phyloP scores from a whole-genome alignment of 208 protist species.

The Leptomonas pyrrhocoris region DNA sequence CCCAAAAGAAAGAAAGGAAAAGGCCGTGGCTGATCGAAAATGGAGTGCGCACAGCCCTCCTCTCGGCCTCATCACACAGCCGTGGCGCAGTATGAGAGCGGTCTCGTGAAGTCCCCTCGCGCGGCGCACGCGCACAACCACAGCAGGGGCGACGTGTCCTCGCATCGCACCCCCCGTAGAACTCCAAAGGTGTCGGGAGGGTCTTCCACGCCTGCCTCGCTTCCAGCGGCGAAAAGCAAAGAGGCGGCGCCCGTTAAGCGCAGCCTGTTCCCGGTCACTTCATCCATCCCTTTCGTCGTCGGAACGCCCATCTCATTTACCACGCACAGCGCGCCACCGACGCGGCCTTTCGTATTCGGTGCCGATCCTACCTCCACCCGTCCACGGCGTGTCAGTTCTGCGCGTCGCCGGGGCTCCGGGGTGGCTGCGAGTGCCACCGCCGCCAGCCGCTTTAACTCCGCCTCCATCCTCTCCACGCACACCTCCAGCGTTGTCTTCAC shows the following conservation, averaged over 20 bases:
- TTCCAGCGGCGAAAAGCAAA: no score
- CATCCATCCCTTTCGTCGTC: not conserved
- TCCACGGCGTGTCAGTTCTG: not conserved
- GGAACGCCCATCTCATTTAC: not conserved
- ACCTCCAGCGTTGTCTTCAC: slow-evolving; percentile 7
- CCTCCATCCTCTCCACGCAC: not conserved
- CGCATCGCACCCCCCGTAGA: not conserved
- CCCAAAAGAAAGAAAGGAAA: not conserved
- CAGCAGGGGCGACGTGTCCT: not conserved
- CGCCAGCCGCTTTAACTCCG: not conserved
- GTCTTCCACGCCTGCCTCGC: no score
- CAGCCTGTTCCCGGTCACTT: not conserved
- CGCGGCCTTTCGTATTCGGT: not conserved
- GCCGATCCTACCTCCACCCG: not conserved
- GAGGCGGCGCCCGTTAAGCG: no score
- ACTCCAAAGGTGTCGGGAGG: no score
- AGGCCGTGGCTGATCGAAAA: not conserved
- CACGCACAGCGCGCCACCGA: not conserved
- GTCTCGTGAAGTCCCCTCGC: slow-evolving; percentile 7
- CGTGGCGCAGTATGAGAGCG: not conserved
- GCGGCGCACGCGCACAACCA: not conserved
- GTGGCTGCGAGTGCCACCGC: not conserved
- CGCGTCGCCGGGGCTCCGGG: not conserved
- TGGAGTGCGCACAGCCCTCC: not conserved
- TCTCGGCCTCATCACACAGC: not conserved